Percentiles rank a stretch among this genome's conserved stretches.
These are phyloP conservation scores for Retiboletus fuscus DNA, from an alignment of 1,284 basidiomycete genomes.

Conservation along the genomic window DNA sequence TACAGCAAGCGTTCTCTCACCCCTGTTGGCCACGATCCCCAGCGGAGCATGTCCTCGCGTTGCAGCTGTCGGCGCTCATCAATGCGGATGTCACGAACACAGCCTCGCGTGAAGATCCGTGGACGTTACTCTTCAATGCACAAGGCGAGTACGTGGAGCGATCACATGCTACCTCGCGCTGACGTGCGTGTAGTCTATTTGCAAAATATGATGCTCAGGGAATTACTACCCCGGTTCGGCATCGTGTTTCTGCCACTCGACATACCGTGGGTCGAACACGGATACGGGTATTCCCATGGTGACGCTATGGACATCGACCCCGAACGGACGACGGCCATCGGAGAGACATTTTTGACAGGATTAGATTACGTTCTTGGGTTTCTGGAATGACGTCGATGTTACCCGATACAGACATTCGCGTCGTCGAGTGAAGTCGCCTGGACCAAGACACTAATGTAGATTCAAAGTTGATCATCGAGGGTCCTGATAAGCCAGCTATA, in stretches of 20 bases:
- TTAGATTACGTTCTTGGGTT: conserved; percentile 28
- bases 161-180: neutral
- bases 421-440: no score
- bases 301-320: conserved; percentile 4
- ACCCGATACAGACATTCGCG: no score
- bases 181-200: conserved; percentile 38
- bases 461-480: no score
- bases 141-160: conserved; percentile 55
- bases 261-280: conserved; percentile 13
- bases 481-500: no score
- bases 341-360: conserved; percentile 32
- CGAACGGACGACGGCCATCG: conserved; percentile 17
- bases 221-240: conserved; percentile 35
- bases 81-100: conserved; percentile 25
- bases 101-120: conserved; percentile 51
- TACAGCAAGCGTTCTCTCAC: neutral
- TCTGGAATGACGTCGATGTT: conserved; percentile 23
- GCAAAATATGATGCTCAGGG: conserved; percentile 37
- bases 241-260: conserved; percentile 43
- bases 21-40: neutral
- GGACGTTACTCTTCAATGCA: conserved; percentile 63
- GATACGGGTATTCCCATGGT: neutral
- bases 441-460: no score
- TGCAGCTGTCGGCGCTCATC: conserved; percentile 33
- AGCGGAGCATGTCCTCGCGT: conserved; percentile 10